Percentiles rank a stretch among this genome's conserved stretches.
phyloP scores from a whole-genome alignment of 106 monocot genomes.

The Dioscorea zingiberensis region DNA sequence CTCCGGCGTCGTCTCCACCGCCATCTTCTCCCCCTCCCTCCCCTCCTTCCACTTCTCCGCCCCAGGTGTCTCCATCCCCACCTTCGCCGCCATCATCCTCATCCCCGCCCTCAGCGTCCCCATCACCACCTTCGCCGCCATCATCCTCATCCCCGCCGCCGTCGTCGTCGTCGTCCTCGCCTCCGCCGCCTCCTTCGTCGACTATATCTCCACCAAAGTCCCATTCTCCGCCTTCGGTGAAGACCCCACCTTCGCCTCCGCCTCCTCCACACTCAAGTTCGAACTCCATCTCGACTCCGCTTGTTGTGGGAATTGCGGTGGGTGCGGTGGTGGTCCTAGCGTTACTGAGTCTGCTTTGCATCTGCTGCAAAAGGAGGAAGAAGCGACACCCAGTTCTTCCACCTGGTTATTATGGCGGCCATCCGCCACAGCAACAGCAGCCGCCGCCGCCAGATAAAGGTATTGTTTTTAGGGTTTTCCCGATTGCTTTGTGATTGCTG shows the following conservation, averaged over 20 bases:
- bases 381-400: conserved; percentile 3
- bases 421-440: conserved; percentile 14
- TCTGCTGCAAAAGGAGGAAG: conserved; percentile 35
- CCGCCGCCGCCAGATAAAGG: conserved; percentile 30
- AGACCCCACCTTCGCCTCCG: neutral
- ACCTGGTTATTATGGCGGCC: conserved; percentile 2
- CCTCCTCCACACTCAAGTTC: neutral
- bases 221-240: conserved; percentile 9
- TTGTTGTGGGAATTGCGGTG: conserved; percentile 37
- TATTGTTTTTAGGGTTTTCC: neutral
- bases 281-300: conserved; percentile 20
- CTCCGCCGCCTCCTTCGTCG: neutral
- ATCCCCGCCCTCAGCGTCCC: neutral
- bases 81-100: neutral
- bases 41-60: neutral
- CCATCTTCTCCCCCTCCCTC: neutral
- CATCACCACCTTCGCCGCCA: neutral
- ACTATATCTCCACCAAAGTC: neutral
- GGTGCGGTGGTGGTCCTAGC: conserved; percentile 29
- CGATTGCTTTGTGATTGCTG: neutral
- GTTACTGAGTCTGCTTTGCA: conserved; percentile 14
- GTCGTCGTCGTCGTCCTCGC: neutral
- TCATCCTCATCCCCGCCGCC: neutral
- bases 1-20: neutral
- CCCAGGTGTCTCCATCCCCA: no score